Evolutionary conservation across 2,329 filamentous ascomycete species (phyloP).

Genomic region (Mycocentrospora acerina): DNA sequence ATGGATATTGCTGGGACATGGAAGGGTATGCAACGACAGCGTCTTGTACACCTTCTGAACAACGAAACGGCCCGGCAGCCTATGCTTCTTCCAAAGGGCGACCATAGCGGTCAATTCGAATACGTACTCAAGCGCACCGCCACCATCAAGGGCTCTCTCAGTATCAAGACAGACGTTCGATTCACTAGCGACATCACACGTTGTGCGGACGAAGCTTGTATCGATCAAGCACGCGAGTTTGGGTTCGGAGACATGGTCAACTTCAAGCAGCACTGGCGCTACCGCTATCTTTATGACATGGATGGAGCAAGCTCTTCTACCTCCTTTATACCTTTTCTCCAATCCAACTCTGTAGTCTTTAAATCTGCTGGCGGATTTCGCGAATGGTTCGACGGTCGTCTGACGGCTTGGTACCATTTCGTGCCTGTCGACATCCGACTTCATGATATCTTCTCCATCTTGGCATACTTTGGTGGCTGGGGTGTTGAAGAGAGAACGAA

Average conservation of each 20-base stretch:
- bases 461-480: constrained; percentile 65
- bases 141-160: constrained; percentile 57
- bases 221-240: constrained; percentile 56
- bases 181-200: constrained; percentile 62
- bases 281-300: constrained; percentile 71
- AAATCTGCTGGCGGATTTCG: constrained; percentile 68
- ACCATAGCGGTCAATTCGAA: constrained; percentile 52
- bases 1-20: constrained; percentile 56
- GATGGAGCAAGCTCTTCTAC: constrained; percentile 70
- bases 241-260: constrained; percentile 48
- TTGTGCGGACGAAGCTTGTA: constrained; percentile 56
- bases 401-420: constrained; percentile 78
- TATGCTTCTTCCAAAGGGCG: constrained; percentile 47
- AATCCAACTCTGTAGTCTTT: constrained; percentile 68
- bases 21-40: constrained; percentile 69
- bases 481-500: constrained; percentile 25
- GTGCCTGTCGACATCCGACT: constrained; percentile 74
- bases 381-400: constrained; percentile 75
- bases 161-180: constrained; percentile 55
- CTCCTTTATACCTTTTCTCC: constrained; percentile 64
- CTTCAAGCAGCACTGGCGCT: constrained; percentile 61
- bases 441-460: constrained; percentile 70
- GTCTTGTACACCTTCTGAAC: constrained; percentile 65
- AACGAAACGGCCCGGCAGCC: constrained; percentile 34
- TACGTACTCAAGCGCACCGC: constrained; percentile 58